These are phyloP conservation scores for Ogataea kodamae DNA, from an alignment of 805 yeast genomes.

Conservation along the genomic window DNA sequence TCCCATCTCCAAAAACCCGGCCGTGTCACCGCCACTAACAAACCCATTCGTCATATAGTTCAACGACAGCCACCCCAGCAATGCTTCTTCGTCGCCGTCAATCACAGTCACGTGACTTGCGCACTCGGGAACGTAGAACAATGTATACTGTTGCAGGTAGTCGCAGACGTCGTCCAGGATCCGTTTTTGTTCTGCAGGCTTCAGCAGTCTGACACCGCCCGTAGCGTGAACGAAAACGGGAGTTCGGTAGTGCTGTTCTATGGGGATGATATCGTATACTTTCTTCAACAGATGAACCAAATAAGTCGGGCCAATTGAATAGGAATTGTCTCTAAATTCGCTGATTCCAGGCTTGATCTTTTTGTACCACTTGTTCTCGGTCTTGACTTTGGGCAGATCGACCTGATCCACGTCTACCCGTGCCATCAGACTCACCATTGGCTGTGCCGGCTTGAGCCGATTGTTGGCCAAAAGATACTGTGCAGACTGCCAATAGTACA, in stretches of 20 bases:
- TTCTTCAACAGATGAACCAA: slow-evolving; percentile 45
- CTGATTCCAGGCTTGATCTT: slow-evolving; percentile 59
- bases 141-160: slow-evolving; percentile 44
- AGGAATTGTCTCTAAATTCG: slow-evolving; percentile 44
- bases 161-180: slow-evolving; percentile 48
- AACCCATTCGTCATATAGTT: slow-evolving; percentile 52
- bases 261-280: slow-evolving; percentile 52
- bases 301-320: slow-evolving; percentile 50
- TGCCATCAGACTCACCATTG: slow-evolving; percentile 6
- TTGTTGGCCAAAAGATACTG: slow-evolving; percentile 23
- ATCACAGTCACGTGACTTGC: slow-evolving; percentile 53
- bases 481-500: slow-evolving; percentile 54
- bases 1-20: slow-evolving; percentile 60
- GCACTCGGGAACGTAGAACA: slow-evolving; percentile 61
- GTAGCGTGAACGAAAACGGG: slow-evolving; percentile 70
- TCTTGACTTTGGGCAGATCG: slow-evolving; percentile 22
- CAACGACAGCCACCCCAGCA: slow-evolving; percentile 64
- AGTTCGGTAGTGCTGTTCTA: slow-evolving; percentile 55
- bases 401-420: slow-evolving; percentile 7
- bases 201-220: slow-evolving; percentile 61
- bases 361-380: slow-evolving; percentile 44
- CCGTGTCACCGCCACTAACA: slow-evolving; percentile 36
- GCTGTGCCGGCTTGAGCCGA: slow-evolving; percentile 7
- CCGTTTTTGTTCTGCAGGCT: slow-evolving; percentile 43
- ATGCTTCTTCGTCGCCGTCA: slow-evolving; percentile 63